Evolutionary conservation across 2,329 filamentous ascomycete species (phyloP).

Genomic region (Periconia digitata): DNA sequence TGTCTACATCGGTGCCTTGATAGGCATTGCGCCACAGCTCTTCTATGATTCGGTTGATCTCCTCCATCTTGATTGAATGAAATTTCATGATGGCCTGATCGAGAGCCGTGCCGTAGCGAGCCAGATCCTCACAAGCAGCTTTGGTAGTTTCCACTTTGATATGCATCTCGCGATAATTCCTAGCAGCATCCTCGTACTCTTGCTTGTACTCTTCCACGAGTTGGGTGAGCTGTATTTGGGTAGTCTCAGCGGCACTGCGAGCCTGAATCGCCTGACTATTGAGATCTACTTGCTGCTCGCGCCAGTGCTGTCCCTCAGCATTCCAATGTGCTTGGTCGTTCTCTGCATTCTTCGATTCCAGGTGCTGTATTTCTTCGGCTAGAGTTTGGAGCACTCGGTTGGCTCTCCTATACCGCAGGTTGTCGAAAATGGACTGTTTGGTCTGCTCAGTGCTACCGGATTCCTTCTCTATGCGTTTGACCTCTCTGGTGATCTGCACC

Average conservation of each 20-base stretch:
- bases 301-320: slow-evolving; percentile 67
- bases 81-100: slow-evolving; percentile 98
- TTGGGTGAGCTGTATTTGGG: slow-evolving; percentile 74
- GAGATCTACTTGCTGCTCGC: slow-evolving; percentile 68
- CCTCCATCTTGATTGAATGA: slow-evolving; percentile 95
- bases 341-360: slow-evolving; percentile 78
- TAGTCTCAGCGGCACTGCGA: slow-evolving; percentile 71
- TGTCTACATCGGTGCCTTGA: slow-evolving; percentile 95
- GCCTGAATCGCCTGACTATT: slow-evolving; percentile 73
- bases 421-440: slow-evolving; percentile 85
- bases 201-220: slow-evolving; percentile 79
- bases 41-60: slow-evolving; percentile 91
- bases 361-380: slow-evolving; percentile 67
- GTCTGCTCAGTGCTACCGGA: slow-evolving; percentile 78
- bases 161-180: slow-evolving; percentile 81
- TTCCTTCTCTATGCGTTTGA: slow-evolving; percentile 77
- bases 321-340: slow-evolving; percentile 78
- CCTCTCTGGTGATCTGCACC: slow-evolving; percentile 64
- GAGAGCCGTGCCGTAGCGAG: slow-evolving; percentile 77
- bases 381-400: slow-evolving; percentile 68
- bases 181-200: slow-evolving; percentile 81
- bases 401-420: slow-evolving; percentile 80
- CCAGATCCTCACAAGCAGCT: slow-evolving; percentile 87
- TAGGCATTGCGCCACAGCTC: slow-evolving; percentile 98
- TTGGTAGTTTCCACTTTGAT: slow-evolving; percentile 91